Evolutionary conservation across 164 flowering plant species (phyloP), one percentile per base, ranked within the genome.

Genomic region (Tetracentron sinense): DNA sequence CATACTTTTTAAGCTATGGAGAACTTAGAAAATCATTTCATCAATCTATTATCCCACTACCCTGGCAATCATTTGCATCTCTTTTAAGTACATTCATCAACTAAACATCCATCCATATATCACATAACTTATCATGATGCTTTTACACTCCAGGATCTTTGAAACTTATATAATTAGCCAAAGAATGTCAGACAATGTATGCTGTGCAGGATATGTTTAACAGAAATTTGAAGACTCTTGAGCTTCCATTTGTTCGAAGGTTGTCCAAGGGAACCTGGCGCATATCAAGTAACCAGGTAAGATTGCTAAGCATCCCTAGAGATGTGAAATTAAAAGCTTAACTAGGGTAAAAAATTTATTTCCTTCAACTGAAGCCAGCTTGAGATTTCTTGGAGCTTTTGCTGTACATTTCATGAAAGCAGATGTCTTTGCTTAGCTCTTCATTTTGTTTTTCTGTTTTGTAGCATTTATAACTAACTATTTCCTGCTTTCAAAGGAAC

Each of bases 151-250:
- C 63, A 67, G 70, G 67, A 69, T 31, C 47, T 56, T 69, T 26
- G 49, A 48, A 58, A 53, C 60, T n/a, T 21, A 27, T 0, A 44
- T 55, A 22, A 28, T 61, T 21, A 26, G 35, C 54, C 23, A 54
- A 54, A 62, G 55, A n/a, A n/a, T 61, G 51, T 53, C 22, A 44
- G 62, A 57, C 67, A 67, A 51, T 65, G 46, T 69, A 58, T 66
- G 67, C 54, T 64, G 61, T 69, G 68, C 79, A 76, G 79, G 71
- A 61, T 66, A 31, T 35, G 23, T 38, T 1, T 38, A 1, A 8
- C 44, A 38, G 44, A 16, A 38, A 38, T 12, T 8, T 38, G 44
- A 38, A 38, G 44, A 38, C 44, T 38, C 44, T 16, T 38, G 44
- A 38, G 1, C 44, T 38, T 12, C 8, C 5, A 38, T 38, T 4